Evolutionary conservation across 495 filamentous ascomycete species (phyloP).

Genomic region (Cladorrhinum samala): DNA sequence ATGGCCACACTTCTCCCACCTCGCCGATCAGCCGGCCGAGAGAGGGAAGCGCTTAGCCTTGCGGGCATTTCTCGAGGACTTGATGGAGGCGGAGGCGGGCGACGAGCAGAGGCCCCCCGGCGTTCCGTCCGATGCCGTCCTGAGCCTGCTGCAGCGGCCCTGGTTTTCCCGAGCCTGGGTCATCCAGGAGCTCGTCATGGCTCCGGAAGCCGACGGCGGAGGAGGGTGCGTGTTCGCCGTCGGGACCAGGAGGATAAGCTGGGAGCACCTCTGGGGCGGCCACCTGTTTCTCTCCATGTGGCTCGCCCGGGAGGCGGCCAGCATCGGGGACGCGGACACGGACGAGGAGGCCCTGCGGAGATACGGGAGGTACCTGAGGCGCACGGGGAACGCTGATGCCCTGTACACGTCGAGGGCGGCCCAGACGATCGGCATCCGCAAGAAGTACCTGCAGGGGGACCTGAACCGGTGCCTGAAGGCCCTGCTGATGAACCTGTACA

Average conservation of each 20-base stretch:
- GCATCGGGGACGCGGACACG: too few relatives aligned
- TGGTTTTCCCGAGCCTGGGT: not conserved
- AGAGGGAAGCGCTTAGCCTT: not conserved
- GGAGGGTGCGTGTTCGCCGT: not conserved
- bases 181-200: conserved; percentile 3
- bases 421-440: not conserved
- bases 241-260: not conserved
- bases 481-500: not conserved
- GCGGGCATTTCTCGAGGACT: not conserved
- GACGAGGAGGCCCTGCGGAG: too few relatives aligned
- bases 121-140: not conserved
- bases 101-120: not conserved
- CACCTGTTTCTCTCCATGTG: not conserved
- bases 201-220: not conserved
- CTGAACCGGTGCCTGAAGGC: not conserved
- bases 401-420: conserved; percentile 1
- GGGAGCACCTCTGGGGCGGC: not conserved
- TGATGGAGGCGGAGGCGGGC: not conserved
- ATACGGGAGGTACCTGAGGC: not conserved
- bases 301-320: not conserved
- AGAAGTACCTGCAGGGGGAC: not conserved
- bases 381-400: not conserved
- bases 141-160: not conserved
- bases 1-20: not conserved
- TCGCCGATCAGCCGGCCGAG: not conserved